These are phyloP conservation scores for Eucommia ulmoides DNA, from an alignment of 257 asterid genomes.

Conservation along the genomic window DNA sequence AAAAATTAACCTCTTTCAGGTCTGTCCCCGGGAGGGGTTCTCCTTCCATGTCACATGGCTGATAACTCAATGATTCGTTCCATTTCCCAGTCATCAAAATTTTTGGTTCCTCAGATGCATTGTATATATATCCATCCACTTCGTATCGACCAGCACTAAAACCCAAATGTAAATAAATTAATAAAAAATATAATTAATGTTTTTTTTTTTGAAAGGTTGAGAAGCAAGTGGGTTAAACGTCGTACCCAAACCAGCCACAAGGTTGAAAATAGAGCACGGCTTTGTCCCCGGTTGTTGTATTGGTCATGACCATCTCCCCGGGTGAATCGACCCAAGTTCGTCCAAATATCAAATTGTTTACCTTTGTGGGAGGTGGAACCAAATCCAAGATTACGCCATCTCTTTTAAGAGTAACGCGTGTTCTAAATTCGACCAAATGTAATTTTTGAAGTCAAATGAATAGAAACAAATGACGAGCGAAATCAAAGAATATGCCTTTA, in stretches of 20 bases:
- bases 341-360: conserved; percentile 88
- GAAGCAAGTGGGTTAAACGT: too few species aligned
- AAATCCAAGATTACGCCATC: conserved; percentile 73
- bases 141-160: conserved; percentile 92
- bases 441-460: too few species aligned
- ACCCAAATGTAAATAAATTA: too few species aligned
- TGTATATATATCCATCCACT: conserved; percentile 94
- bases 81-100: conserved; percentile 97
- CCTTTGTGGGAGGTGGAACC: conserved; percentile 98
- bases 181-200: too few species aligned
- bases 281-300: conserved; percentile 92
- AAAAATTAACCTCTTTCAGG: conserved; percentile 63
- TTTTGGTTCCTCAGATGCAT: conserved; percentile 87
- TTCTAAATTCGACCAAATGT: conserved; percentile 44
- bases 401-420: conserved; percentile 80
- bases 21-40: conserved; percentile 89
- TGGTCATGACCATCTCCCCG: conserved; percentile 90
- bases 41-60: conserved; percentile 93
- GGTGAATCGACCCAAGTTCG: conserved; percentile 98
- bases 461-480: too few species aligned
- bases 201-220: too few species aligned
- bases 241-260: conserved; percentile 99
- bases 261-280: conserved; percentile 94
- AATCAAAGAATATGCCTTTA: too few species aligned
- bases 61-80: conserved; percentile 80